phyloP scores from a whole-genome alignment of 768 basidiomycete genomes.

The Serendipita sp. region DNA sequence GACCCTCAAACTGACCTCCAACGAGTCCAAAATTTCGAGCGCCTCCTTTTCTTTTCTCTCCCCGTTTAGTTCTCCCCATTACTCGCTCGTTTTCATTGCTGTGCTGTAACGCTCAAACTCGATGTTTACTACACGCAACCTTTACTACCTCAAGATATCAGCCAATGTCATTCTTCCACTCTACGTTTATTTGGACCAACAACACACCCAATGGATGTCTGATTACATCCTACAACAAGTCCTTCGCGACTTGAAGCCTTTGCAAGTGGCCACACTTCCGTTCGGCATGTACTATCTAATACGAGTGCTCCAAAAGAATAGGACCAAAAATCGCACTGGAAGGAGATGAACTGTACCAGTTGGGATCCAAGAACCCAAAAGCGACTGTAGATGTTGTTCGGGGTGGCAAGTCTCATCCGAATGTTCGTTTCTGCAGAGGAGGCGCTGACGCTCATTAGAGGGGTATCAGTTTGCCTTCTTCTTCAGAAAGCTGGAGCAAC shows the following conservation, averaged over 20 bases:
- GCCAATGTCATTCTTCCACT: not conserved
- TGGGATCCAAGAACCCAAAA: not conserved
- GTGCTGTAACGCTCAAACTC: too few species aligned
- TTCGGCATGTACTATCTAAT: not conserved
- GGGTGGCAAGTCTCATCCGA: not conserved
- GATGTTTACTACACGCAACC: conserved; percentile 4
- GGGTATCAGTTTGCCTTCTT: not conserved
- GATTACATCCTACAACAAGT: conserved; percentile 2
- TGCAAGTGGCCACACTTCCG: not conserved
- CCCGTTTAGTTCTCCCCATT: not conserved
- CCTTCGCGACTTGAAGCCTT: not conserved
- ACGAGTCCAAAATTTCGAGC: not conserved
- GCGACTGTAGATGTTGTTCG: not conserved
- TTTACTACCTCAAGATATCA: conserved; percentile 5
- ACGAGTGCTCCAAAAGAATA: not conserved
- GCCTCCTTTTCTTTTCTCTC: not conserved
- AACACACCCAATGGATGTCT: not conserved
- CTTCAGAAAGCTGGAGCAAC: not conserved
- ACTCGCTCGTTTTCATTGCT: too few species aligned
- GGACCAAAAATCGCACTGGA: not conserved
- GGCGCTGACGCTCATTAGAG: not conserved
- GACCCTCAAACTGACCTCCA: not conserved
- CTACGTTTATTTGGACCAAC: not conserved
- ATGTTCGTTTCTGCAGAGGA: not conserved
- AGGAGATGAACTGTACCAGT: not conserved